Percentiles rank a stretch among this genome's conserved stretches.
These are phyloP conservation scores for Periglandula ipomoeae DNA, from an alignment of 2,329 filamentous ascomycete species.

Conservation along the genomic window DNA sequence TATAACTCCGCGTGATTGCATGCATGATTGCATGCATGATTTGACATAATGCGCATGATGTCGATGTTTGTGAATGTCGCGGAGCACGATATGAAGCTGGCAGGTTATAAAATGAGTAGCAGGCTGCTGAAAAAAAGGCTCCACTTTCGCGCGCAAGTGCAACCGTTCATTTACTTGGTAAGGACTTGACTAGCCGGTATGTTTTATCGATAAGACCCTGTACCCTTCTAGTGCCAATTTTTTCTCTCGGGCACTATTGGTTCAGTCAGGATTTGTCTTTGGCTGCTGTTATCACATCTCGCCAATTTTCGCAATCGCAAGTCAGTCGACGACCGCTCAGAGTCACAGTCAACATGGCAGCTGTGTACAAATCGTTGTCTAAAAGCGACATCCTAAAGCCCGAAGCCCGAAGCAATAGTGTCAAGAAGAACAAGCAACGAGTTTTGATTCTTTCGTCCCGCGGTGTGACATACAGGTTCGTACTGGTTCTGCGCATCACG, in stretches of 20 bases:
- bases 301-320: neutral
- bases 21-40: too few species aligned
- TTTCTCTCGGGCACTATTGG: neutral
- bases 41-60: too few species aligned
- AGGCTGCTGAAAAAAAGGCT: too few species aligned
- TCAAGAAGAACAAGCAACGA: constrained; percentile 59
- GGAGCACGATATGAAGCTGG: too few species aligned
- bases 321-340: neutral
- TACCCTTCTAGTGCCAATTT: neutral
- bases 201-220: constrained; percentile 5
- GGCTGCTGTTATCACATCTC: neutral
- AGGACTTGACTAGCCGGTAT: too few species aligned
- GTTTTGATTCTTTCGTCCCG: constrained; percentile 87
- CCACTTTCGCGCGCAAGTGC: too few species aligned
- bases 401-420: constrained; percentile 38
- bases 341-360: constrained; percentile 40
- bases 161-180: too few species aligned
- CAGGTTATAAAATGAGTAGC: too few species aligned
- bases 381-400: constrained; percentile 44
- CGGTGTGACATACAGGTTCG: constrained; percentile 79
- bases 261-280: neutral
- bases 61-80: too few species aligned
- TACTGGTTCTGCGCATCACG: neutral
- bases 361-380: constrained; percentile 67
- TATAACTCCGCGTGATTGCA: too few species aligned